phyloP scores from a whole-genome alignment of 2,329 filamentous ascomycete species.

The Harringtonia lauricola region DNA sequence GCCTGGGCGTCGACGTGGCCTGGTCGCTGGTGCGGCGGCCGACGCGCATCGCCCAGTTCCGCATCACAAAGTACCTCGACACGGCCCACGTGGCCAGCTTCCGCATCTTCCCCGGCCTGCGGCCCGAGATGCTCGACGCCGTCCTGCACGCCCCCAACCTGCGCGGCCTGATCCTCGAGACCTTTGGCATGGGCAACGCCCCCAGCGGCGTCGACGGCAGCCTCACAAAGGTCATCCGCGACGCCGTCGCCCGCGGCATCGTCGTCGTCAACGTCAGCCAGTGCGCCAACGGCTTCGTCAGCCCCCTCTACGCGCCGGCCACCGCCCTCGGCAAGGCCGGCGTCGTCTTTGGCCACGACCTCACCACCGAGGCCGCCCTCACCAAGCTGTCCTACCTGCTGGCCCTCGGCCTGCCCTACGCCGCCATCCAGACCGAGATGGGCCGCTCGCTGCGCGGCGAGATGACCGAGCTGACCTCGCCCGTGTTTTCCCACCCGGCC shows the following conservation, averaged over 20 bases:
- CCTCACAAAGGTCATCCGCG: constrained; percentile 65
- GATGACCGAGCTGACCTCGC: constrained; percentile 64
- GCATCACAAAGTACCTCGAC: constrained; percentile 63
- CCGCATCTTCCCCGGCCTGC: constrained; percentile 85
- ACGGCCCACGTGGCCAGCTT: constrained; percentile 84
- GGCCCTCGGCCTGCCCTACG: constrained; percentile 48
- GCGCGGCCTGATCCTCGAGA: constrained; percentile 76
- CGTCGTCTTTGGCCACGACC: constrained; percentile 78
- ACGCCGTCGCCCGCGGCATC: constrained; percentile 68
- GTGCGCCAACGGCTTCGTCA: constrained; percentile 69
- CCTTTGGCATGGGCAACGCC: constrained; percentile 87
- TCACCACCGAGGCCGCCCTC: constrained; percentile 83
- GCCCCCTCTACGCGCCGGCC: constrained; percentile 65
- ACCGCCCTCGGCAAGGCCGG: constrained; percentile 72
- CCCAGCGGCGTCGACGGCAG: constrained; percentile 71
- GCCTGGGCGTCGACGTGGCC: constrained; percentile 67
- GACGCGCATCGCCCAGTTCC: constrained; percentile 62
- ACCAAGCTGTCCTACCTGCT: constrained; percentile 86
- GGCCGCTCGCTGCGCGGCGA: constrained; percentile 70
- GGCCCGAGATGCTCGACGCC: constrained; percentile 84
- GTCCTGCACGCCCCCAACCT: constrained; percentile 68
- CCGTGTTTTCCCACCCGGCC: constrained; percentile 66
- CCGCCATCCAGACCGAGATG: constrained; percentile 61
- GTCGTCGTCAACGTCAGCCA: constrained; percentile 88
- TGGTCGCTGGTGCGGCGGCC: constrained; percentile 71